phyloP scores from a whole-genome alignment of 2,329 filamentous ascomycete genomes.

The Helotiales sp. region DNA sequence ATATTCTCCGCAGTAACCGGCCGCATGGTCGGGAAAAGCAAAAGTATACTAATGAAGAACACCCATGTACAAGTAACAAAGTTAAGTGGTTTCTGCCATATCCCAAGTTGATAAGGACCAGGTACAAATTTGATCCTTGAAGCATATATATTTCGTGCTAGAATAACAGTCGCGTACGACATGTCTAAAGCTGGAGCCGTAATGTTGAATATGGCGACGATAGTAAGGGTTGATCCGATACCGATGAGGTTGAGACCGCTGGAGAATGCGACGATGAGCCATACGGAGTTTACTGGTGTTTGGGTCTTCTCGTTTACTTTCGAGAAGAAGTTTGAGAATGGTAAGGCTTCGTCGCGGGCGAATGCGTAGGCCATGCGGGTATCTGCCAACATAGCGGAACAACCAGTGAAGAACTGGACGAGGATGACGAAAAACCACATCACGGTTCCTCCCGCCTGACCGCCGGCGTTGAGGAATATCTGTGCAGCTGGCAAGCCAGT shows the following conservation, averaged over 20 bases:
- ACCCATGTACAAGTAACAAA: slow-evolving; percentile 60
- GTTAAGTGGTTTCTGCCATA: slow-evolving; percentile 55
- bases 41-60: slow-evolving; percentile 59
- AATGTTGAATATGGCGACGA: slow-evolving; percentile 52
- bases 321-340: slow-evolving; percentile 52
- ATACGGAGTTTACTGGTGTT: slow-evolving; percentile 63
- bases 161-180: slow-evolving; percentile 60
- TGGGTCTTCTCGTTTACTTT: slow-evolving; percentile 53
- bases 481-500: slow-evolving; percentile 61
- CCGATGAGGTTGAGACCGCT: slow-evolving; percentile 50
- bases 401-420: slow-evolving; percentile 65
- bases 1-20: slow-evolving; percentile 51
- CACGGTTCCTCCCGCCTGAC: slow-evolving; percentile 52
- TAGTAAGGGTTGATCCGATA: slow-evolving; percentile 50
- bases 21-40: slow-evolving; percentile 51
- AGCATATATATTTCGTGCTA: slow-evolving; percentile 41
- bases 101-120: slow-evolving; percentile 57
- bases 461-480: slow-evolving; percentile 60
- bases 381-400: slow-evolving; percentile 63
- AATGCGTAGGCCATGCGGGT: slow-evolving; percentile 64
- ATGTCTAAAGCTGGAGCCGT: slow-evolving; percentile 52
- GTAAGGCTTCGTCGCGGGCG: slow-evolving; percentile 58
- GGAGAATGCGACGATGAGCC: slow-evolving; percentile 62
- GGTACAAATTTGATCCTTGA: slow-evolving; percentile 26
- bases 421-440: slow-evolving; percentile 65